Evolutionary conservation across 768 basidiomycete genomes (phyloP).

Genomic region (Boletus tomentosulus): DNA sequence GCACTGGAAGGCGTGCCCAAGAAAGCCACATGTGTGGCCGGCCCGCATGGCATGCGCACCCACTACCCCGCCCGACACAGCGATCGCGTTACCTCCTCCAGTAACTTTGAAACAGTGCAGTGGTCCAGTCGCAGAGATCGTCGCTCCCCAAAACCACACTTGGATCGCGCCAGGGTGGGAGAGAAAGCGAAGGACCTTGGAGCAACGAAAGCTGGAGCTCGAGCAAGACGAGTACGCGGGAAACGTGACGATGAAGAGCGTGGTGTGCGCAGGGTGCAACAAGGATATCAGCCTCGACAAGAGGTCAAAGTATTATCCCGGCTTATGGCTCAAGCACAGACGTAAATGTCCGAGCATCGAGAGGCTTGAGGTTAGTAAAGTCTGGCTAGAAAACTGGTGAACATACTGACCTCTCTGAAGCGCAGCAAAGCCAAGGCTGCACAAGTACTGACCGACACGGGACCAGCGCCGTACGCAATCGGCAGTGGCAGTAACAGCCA

Average conservation of each 20-base stretch:
- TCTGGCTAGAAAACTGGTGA: neutral
- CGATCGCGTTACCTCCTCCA: constrained; percentile 8
- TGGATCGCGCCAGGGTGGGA: constrained; percentile 20
- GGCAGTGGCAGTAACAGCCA: neutral
- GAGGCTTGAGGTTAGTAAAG: constrained; percentile 24
- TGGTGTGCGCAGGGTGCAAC: constrained; percentile 27
- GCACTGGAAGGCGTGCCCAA: constrained; percentile 27
- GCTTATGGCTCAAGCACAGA: constrained; percentile 33
- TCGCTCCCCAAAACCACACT: neutral
- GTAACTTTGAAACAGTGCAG: neutral
- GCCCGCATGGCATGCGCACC: constrained; percentile 11
- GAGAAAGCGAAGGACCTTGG: constrained; percentile 27
- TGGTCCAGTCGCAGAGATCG: constrained; percentile 1
- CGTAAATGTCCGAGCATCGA: constrained; percentile 25
- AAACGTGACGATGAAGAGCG: constrained; percentile 24
- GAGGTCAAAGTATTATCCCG: constrained; percentile 33
- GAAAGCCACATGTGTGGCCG: constrained; percentile 14
- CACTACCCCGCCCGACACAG: constrained; percentile 9
- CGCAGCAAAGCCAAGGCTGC: constrained; percentile 4
- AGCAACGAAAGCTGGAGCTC: constrained; percentile 25
- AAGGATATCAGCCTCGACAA: constrained; percentile 34
- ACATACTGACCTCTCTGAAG: constrained; percentile 19
- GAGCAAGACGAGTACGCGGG: constrained; percentile 28
- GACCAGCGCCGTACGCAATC: constrained; percentile 1
- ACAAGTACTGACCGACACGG: neutral